These are phyloP conservation scores for Chaetomium tenue DNA, from an alignment of 495 filamentous ascomycete genomes.

Conservation along the genomic window DNA sequence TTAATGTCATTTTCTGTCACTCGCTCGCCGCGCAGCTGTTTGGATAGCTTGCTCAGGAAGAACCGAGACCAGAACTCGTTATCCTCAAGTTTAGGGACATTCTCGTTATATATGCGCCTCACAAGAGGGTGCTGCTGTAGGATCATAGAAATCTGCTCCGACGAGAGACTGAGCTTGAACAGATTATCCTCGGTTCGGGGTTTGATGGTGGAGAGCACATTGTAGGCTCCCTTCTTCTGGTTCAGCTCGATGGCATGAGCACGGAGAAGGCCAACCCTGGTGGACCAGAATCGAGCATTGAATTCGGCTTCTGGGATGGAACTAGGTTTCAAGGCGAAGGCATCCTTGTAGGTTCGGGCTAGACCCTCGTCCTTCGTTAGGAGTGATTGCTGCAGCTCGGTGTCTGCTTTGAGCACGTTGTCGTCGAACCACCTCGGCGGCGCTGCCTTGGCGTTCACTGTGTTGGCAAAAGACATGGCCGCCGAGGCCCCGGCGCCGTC, in stretches of 20 bases:
- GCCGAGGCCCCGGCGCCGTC: slow-evolving; percentile 40
- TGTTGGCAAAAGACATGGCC: slow-evolving; percentile 50
- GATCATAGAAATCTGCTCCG: slow-evolving; percentile 90
- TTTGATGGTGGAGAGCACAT: slow-evolving; percentile 88
- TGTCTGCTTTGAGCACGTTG: slow-evolving; percentile 65
- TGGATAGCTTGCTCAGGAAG: slow-evolving; percentile 83
- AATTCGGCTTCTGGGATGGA: slow-evolving; percentile 74
- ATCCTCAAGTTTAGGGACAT: slow-evolving; percentile 78
- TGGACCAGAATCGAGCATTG: slow-evolving; percentile 89
- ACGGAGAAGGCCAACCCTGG: slow-evolving; percentile 75
- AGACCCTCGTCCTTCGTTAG: slow-evolving; percentile 71
- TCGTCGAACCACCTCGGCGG: slow-evolving; percentile 72
- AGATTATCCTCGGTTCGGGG: slow-evolving; percentile 73
- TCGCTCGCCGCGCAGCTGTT: slow-evolving; percentile 86
- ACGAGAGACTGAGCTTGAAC: slow-evolving; percentile 76
- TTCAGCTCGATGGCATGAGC: slow-evolving; percentile 85
- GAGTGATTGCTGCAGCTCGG: slow-evolving; percentile 79
- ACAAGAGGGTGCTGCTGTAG: slow-evolving; percentile 91
- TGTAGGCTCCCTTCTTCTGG: slow-evolving; percentile 84
- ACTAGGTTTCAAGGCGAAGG: slow-evolving; percentile 72
- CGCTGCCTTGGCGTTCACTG: slow-evolving; percentile 46
- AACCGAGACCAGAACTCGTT: slow-evolving; percentile 88
- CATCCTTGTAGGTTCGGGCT: slow-evolving; percentile 77
- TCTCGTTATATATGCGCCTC: slow-evolving; percentile 86
- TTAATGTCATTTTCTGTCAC: slow-evolving; percentile 68